Base-by-base conservation (phyloP, 257 asterid species). In the Jacaranda mimosifolia region DNA sequence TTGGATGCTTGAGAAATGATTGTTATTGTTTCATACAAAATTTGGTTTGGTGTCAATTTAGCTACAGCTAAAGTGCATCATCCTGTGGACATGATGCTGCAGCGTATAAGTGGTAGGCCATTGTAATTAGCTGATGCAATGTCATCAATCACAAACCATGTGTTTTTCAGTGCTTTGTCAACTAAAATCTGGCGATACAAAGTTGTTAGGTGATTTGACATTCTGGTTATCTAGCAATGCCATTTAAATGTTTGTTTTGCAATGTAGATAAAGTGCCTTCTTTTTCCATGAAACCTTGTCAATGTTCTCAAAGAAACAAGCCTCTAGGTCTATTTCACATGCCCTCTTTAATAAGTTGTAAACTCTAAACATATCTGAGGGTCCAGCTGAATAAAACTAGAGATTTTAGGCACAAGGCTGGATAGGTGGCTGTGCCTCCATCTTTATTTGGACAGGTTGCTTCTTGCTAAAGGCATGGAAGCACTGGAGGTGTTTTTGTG, bases 181-280 rank as follows among this genome's bases (percentile, higher is more conserved):
- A 15, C 13, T 53, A 72, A 45, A 45, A 32, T 53, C 43, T 46
- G 68, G 68, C 14, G 17, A 18, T 45, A 19, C 18, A 26, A 46
- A 56, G 71, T 73, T 73, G 43, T 65, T 64, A 32, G 70, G 49
- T 79, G 70, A 57, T 48, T 79, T 17, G 63, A 45, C 38, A 1
- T 57, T 62, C 39, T 69, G 57, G 63, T 2, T 58, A 15, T 46
- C 38, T n/a, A 67, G 76, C 40, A 67, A 39, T 17, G 46, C 2
- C 57, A 3, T 66, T 13, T 48, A 10, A n/a, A 11, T 66, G 9
- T 6, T 12, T 36, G 70, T 58, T 64, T 65, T 58, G 73, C 57
- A 57, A 53, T 35, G 19, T 5, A 35, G 45, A 32, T 17, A 46
- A 66, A 46, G 38, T 57, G 58, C 9, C 26, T 26, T 72, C 64